Conservation (phyloP, 2,329 filamentous ascomycete species). For the Immersiporthe knoxdaviesiana region DNA sequence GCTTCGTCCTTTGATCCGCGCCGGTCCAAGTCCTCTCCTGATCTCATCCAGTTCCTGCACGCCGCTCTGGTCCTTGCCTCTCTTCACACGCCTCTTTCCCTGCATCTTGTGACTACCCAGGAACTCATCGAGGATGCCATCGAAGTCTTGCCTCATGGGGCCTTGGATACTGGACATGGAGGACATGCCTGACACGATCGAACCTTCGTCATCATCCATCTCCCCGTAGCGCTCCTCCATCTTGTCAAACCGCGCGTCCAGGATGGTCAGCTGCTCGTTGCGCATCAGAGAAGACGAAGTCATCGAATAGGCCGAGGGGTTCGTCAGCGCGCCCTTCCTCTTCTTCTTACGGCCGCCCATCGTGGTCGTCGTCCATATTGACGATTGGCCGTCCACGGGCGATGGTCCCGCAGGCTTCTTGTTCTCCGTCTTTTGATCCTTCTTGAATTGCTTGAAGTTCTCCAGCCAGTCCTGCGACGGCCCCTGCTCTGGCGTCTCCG, state of each 20-base stretch:
- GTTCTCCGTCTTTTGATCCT: conserved; percentile 62
- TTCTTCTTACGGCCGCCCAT: conserved; percentile 87
- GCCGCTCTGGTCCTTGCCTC: conserved; percentile 78
- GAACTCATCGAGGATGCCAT: conserved; percentile 92
- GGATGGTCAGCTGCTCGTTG: conserved; percentile 81
- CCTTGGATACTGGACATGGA: conserved; percentile 69
- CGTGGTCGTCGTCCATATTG: conserved; percentile 74
- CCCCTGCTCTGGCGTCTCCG: conserved; percentile 60
- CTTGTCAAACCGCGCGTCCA: conserved; percentile 91
- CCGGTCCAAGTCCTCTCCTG: conserved; percentile 75
- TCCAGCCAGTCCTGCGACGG: conserved; percentile 83
- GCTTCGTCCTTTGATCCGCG: conserved; percentile 53
- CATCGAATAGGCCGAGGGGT: conserved; percentile 90
- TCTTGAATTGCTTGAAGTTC: conserved; percentile 94
- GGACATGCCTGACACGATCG: conserved; percentile 61
- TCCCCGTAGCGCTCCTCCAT: conserved; percentile 77
- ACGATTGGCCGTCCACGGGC: conserved; percentile 69
- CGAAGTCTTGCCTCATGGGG: conserved; percentile 76
- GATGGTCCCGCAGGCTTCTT: conserved; percentile 47
- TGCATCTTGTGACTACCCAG: conserved; percentile 72
- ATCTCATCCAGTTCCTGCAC: conserved; percentile 92
- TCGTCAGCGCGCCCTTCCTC: conserved; percentile 90
- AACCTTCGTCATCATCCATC: conserved; percentile 53
- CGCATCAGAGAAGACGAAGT: conserved; percentile 95
- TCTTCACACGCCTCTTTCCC: conserved; percentile 77